phyloP scores from a whole-genome alignment of 2,329 filamentous ascomycete species.

The Ceratocystis papillata region DNA sequence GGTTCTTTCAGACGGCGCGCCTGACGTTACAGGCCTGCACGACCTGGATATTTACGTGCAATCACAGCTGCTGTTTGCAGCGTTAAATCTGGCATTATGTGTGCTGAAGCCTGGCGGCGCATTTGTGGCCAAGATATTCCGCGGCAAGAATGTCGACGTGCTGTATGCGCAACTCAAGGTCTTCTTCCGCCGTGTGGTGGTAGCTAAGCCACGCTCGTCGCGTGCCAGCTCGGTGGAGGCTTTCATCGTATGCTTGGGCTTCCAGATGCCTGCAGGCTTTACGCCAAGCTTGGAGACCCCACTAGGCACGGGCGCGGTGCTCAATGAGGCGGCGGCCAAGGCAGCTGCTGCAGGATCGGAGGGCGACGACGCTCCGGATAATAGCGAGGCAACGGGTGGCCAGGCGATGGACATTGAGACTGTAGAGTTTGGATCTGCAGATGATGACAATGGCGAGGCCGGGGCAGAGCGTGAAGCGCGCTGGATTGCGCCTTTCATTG shows the following conservation, averaged over 20 bases:
- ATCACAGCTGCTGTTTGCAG: conserved; percentile 86
- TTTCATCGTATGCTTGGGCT: conserved; percentile 90
- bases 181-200: conserved; percentile 74
- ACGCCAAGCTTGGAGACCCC: conserved; percentile 64
- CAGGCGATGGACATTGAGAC: conserved; percentile 18
- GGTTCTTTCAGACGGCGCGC: conserved; percentile 88
- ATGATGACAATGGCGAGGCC: not conserved
- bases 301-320: conserved; percentile 49
- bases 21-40: conserved; percentile 91
- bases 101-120: conserved; percentile 86
- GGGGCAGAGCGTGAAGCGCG: conserved; percentile 33
- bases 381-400: conserved; percentile 21
- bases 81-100: conserved; percentile 83
- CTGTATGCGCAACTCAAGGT: conserved; percentile 88
- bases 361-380: conserved; percentile 20
- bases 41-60: conserved; percentile 98
- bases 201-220: conserved; percentile 88
- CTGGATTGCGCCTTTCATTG: conserved; percentile 93
- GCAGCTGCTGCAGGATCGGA: conserved; percentile 40
- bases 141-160: conserved; percentile 87
- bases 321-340: conserved; percentile 10
- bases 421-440: conserved; percentile 28
- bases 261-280: conserved; percentile 67
- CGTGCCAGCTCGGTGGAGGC: conserved; percentile 95
- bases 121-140: conserved; percentile 97